Percentiles rank a stretch among this genome's conserved stretches.
Evolutionary conservation across 345 rosid genomes (phyloP).

Genomic region (Bruguiera parviflora): DNA sequence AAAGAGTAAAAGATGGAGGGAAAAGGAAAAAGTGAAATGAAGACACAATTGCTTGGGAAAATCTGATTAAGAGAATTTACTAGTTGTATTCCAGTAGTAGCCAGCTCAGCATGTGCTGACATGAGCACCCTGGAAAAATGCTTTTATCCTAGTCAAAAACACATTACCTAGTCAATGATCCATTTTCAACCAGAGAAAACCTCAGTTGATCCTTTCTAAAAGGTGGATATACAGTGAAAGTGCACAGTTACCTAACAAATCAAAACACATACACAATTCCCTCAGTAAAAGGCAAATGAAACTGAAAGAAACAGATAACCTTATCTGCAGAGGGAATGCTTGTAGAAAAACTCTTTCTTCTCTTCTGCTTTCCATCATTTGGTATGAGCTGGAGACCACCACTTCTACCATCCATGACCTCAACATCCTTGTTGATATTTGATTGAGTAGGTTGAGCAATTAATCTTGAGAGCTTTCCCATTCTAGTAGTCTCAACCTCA

Average conservation of each 20-base stretch:
- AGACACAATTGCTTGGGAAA: no score
- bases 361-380: slow-evolving; percentile 48
- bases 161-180: no score
- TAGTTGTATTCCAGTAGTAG: no score
- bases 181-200: no score
- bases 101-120: no score
- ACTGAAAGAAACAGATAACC: slow-evolving; percentile 27
- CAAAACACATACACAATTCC: neutral
- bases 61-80: no score
- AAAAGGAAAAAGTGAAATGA: no score
- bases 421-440: slow-evolving; percentile 44
- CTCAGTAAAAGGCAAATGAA: neutral
- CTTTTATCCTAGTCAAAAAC: no score
- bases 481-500: slow-evolving; percentile 25
- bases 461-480: slow-evolving; percentile 32
- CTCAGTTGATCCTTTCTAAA: no score
- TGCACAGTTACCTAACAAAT: neutral
- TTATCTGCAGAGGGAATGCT: slow-evolving; percentile 43
- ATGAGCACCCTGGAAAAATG: no score
- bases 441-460: slow-evolving; percentile 29
- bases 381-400: slow-evolving; percentile 25
- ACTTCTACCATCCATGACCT: slow-evolving; percentile 29
- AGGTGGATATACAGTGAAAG: no score
- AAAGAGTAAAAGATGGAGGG: no score
- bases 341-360: slow-evolving; percentile 40